Evolutionary conservation across 352 stramenopile species (phyloP).

Genomic region (Thraustochytrium sp.): DNA sequence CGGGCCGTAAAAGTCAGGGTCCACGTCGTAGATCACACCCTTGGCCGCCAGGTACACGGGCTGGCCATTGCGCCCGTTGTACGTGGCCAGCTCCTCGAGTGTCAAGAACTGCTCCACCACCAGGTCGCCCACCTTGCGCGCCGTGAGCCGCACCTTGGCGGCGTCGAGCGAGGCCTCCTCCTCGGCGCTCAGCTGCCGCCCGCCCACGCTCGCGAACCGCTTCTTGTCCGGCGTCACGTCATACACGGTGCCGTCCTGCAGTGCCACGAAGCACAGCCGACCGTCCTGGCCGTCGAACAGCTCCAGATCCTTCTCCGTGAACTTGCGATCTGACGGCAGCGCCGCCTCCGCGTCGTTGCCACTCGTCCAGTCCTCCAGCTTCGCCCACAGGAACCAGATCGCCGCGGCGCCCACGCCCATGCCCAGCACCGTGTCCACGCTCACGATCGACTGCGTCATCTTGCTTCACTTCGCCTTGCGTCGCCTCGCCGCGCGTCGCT

Average conservation of each 20-base stretch:
- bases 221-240: constrained; percentile 73
- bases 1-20: constrained; percentile 83
- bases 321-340: constrained; percentile 55
- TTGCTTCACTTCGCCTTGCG: too few species aligned
- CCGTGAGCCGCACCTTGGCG: constrained; percentile 56
- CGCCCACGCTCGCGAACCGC: constrained; percentile 58
- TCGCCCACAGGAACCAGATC: constrained; percentile 25
- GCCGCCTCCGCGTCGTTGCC: not conserved
- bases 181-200: not conserved
- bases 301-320: constrained; percentile 66
- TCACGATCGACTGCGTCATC: not conserved
- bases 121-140: constrained; percentile 60
- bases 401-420: not conserved
- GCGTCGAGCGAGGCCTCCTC: not conserved
- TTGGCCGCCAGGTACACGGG: constrained; percentile 88
- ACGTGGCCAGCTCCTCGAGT: constrained; percentile 58
- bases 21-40: constrained; percentile 92
- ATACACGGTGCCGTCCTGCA: constrained; percentile 66
- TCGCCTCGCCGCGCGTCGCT: too few species aligned
- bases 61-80: constrained; percentile 65
- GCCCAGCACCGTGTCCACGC: not conserved
- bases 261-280: constrained; percentile 70
- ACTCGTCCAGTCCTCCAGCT: constrained; percentile 24
- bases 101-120: constrained; percentile 64
- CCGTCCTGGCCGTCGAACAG: constrained; percentile 68